A percentile compares a stretch with the other conserved stretches of the same genome.
Conservation (phyloP, 2,329 filamentous ascomycete genomes). For the Colletotrichum spinosum region DNA sequence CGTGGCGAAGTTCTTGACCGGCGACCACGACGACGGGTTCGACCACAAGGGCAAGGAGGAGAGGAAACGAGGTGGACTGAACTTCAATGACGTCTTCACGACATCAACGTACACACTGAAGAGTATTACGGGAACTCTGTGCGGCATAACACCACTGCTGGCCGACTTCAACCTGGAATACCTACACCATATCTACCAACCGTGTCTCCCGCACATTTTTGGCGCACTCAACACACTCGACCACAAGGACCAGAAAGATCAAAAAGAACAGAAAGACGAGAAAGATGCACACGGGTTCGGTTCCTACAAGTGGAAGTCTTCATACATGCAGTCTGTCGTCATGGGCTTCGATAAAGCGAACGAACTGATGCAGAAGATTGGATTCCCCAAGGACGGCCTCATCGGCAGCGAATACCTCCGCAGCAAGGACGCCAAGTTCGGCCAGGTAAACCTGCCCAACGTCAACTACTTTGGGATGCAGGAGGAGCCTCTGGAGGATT, state of each 20-base stretch:
- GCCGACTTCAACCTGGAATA: slow-evolving; percentile 51
- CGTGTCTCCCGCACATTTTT: slow-evolving; percentile 47
- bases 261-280: slow-evolving; percentile 1
- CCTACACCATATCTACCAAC: slow-evolving; percentile 51
- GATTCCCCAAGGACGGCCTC: slow-evolving; percentile 35
- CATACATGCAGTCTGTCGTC: slow-evolving; percentile 38
- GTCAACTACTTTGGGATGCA: slow-evolving; percentile 57
- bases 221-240: slow-evolving; percentile 37
- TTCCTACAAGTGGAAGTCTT: slow-evolving; percentile 35
- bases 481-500: slow-evolving; percentile 52
- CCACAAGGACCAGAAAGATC: slow-evolving; percentile 22
- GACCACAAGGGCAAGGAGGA: slow-evolving; percentile 9
- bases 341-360: slow-evolving; percentile 38
- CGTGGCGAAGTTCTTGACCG: slow-evolving; percentile 26
- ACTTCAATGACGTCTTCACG: slow-evolving; percentile 46
- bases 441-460: slow-evolving; percentile 24
- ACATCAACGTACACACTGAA: slow-evolving; percentile 51
- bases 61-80: slow-evolving; percentile 44
- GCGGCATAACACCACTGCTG: slow-evolving; percentile 49
- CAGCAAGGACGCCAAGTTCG: slow-evolving; percentile 17
- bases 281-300: slow-evolving; percentile 32
- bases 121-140: slow-evolving; percentile 48
- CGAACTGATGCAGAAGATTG: slow-evolving; percentile 39
- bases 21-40: slow-evolving; percentile 25
- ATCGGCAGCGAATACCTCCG: slow-evolving; percentile 19